Evolutionary conservation across 1,284 basidiomycete species (phyloP).

Genomic region (Pyrrhoderma noxium): DNA sequence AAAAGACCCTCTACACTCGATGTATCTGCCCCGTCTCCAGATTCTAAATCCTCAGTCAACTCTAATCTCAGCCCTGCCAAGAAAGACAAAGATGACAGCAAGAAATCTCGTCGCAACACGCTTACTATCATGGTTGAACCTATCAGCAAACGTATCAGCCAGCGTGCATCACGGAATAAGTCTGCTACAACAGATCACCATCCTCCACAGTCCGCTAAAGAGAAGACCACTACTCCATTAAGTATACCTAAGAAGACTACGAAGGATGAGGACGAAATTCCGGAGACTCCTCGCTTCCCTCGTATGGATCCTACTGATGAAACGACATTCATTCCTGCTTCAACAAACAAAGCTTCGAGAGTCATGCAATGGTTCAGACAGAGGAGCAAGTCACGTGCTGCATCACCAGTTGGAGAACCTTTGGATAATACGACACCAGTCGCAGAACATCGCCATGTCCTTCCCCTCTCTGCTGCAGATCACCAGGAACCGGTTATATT

Average conservation of each 20-base stretch:
- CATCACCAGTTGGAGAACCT: slow-evolving; percentile 25
- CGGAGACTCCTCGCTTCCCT: slow-evolving; percentile 20
- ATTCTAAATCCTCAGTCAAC: slow-evolving; percentile 10
- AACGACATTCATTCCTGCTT: slow-evolving; percentile 46
- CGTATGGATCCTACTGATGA: slow-evolving; percentile 22
- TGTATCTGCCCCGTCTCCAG: slow-evolving; percentile 21
- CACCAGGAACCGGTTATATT: too few species aligned
- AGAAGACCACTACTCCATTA: slow-evolving; percentile 10
- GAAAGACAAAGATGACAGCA: slow-evolving; percentile 28
- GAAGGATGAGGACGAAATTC: slow-evolving; percentile 2
- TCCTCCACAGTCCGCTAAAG: slow-evolving; percentile 3
- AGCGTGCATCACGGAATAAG: slow-evolving; percentile 36
- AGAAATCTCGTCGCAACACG: slow-evolving; percentile 69
- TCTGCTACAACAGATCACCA: slow-evolving; percentile 24
- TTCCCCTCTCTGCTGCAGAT: neutral
- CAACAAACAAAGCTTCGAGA: slow-evolving; percentile 64
- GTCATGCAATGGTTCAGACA: slow-evolving; percentile 81
- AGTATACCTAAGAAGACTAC: neutral
- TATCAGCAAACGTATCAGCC: slow-evolving; percentile 52
- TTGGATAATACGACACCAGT: slow-evolving; percentile 25
- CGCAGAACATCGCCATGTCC: slow-evolving; percentile 11
- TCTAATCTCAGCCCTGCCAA: slow-evolving; percentile 7
- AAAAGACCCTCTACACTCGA: slow-evolving; percentile 33
- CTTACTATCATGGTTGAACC: slow-evolving; percentile 80
- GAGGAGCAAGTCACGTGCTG: slow-evolving; percentile 46